Base-by-base conservation (phyloP, 75 land plant genomes). In the Picea sitchensis region DNA sequence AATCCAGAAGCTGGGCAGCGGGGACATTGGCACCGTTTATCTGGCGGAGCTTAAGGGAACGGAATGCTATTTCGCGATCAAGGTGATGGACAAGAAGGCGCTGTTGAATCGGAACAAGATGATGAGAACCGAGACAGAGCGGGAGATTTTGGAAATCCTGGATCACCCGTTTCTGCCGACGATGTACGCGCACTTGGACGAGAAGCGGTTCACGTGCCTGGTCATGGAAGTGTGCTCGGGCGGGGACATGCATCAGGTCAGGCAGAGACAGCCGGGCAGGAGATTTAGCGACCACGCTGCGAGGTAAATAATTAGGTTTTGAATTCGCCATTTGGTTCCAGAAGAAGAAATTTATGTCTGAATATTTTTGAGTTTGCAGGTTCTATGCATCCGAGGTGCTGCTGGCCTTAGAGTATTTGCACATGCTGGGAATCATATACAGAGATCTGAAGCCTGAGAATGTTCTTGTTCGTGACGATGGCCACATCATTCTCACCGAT, bases 211-310 rank as follows among this genome's bases (percentile, higher is more conserved):
- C 82, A 81, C 83, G 0, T 91, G 91, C 58, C 78, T 93, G 59
- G 79, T 93, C 54, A 91, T 92, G 58, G 95, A 93, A 84, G 89
- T 90, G 77, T 91, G 95, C 69, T 91, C 93, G 58, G 95, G 95
- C 77, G 95, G 95, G 47, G 95, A 93, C 62, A 91, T 93, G 51
- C 95, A 93, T 77, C 84, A 87, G 17, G 85, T 91, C 80, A 85
- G 95, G 7, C 93, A 93, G 80, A 79, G 82, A 1, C 95, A 93
- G 84, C 90, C 84, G 44, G 18, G 32, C 34, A 88, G 85, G 77
- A 84, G 91, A 15, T 93, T 93, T 83, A 31, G 23, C 56, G 90
- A 91, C 34, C 14, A 75, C 74, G 87, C 93, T 76, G 93, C 86
- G 77, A 83, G 93, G 96, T 93, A 62, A 62, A 41, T 41, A 41